Percentiles rank a stretch among this genome's conserved stretches.
Conservation (phyloP, 306 rosid species). For the Gastrolobium villosum region DNA sequence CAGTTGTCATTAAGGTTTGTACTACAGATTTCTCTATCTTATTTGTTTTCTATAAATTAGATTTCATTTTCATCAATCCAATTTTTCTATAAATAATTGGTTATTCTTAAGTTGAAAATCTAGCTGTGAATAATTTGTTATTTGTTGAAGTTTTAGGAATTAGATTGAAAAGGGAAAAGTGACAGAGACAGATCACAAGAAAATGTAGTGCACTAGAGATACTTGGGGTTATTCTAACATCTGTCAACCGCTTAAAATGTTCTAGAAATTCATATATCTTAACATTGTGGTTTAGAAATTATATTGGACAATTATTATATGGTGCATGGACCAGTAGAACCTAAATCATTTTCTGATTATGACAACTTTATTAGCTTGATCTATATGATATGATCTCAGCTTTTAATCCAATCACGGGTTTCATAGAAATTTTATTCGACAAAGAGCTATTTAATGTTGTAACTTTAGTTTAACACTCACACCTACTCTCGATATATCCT, state of each 20-base stretch:
- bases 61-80: constrained; percentile 15
- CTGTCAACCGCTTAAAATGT: neutral
- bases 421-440: neutral
- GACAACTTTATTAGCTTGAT: constrained; percentile 24
- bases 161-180: neutral
- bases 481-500: constrained; percentile 15
- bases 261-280: neutral
- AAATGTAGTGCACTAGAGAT: constrained; percentile 33
- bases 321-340: neutral
- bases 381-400: neutral
- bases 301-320: neutral
- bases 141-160: neutral
- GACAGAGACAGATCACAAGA: constrained; percentile 10
- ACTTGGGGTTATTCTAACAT: constrained; percentile 10
- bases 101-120: neutral
- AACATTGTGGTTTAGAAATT: constrained; percentile 6
- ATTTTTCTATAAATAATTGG: constrained; percentile 33
- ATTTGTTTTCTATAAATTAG: constrained; percentile 27
- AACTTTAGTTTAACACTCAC: neutral
- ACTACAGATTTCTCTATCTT: neutral
- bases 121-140: constrained; percentile 18
- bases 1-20: constrained; percentile 96
- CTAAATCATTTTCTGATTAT: constrained; percentile 15
- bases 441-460: constrained; percentile 5
- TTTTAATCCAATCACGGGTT: neutral